Base-by-base conservation (phyloP, 495 filamentous ascomycete species). In the Friedmanniomyces endolithicus region DNA sequence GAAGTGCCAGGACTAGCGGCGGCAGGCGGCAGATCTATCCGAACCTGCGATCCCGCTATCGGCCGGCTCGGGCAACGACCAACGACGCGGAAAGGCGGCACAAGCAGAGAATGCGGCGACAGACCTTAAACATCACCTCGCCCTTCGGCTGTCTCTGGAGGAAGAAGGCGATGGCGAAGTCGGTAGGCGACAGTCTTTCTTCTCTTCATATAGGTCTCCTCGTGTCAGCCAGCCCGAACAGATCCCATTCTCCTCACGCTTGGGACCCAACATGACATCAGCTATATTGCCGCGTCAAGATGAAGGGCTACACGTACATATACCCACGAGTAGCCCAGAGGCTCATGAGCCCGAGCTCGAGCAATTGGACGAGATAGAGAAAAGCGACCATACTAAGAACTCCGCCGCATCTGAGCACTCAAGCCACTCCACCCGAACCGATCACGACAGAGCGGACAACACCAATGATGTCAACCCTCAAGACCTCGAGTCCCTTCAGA, bases 401-500 rank as follows among this genome's bases (percentile, higher is more conserved):
- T 4, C 6, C 37, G 44, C 44, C 44, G 22, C 11, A 14, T 23
- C 47, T 2, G 47, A 16, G 8, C 24, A 24, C 23, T 3, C 23
- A 34, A 34, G n/a, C 47, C 27, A 49, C 47, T 49, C 47, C 19
- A 49, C 24, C 14, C 23, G 47, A 24, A 34, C 47, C 11, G 29
- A 52, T 20, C 34, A 52, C 35, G 49, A 52, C 29, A 52, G 49
- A 52, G 25, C 34, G 34, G 24, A 33, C 14, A 23, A 25, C n/a
- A 2, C 20, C 35, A 17, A 39, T n/a, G 22, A 51, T 20, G 6
- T 29, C n/a, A 19, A 33, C 4, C 22, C 53, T 3, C 45, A 16
- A 11, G 45, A 56, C 46, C 44, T 50, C 23, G 53, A 56, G 45
- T 48, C 53, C 24, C 33, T 56, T 2, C 46, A 50, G 2, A 35